Base-by-base conservation (phyloP, 306 rosid genomes). In the Cajanus cajan region DNA sequence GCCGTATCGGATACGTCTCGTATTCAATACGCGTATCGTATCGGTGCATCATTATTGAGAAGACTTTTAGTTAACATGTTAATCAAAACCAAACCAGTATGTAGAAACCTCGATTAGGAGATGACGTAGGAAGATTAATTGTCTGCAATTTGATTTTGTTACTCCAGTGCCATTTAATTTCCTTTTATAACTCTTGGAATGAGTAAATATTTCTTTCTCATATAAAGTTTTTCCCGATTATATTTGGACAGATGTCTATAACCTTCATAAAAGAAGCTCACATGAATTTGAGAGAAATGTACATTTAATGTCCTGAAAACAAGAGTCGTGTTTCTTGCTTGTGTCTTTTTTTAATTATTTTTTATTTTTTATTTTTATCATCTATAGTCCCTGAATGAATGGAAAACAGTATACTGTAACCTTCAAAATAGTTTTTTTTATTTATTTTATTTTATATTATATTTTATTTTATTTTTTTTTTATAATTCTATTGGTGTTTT, bases 251-350 rank as follows among this genome's bases (percentile, higher is more conserved):
- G n/a, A n/a, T n/a, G n/a, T n/a, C n/a, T n/a, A n/a, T n/a, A n/a
- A n/a, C n/a, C n/a, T n/a, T n/a, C n/a, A n/a, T n/a, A n/a, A n/a
- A n/a, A n/a, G n/a, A n/a, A n/a, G 14, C 16, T 13, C 65, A 21
- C 67, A 8, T 24, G 31, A 44, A n/a, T 58, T 25, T 57, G 68
- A 37, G 41, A 43, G 33, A 74, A 62, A 43, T 18, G n/a, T 8
- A 41, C 18, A 4, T 57, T 24, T 58, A 43, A 0, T 52, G 52
- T 48, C 50, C 64, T 9, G 21, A 44, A 59, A 61, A 75, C 71
- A 62, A 61, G 71, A 62, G 14, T 61, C 80, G 12, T 75, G 80
- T n/a, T 62, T 75, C 34, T 61, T 6, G 61, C 34, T 18, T 39
- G 14, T 7, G 40, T 9, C 28, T 74, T 45, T 28, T 61, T 61